Evolutionary conservation across 768 basidiomycete species (phyloP).

Genomic region (Naganishia onofrii): DNA sequence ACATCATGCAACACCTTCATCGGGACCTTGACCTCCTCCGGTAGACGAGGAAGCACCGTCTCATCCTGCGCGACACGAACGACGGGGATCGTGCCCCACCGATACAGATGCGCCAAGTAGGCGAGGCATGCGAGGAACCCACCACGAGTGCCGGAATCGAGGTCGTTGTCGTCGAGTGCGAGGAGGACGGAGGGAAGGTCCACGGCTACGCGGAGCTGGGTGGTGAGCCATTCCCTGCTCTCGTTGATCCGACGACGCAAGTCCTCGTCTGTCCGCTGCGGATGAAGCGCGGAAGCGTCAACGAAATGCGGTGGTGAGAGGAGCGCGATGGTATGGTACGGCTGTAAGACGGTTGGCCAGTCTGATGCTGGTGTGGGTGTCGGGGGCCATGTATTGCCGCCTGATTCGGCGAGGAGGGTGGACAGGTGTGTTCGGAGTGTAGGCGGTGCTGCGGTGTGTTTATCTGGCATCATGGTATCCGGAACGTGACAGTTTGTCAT

Average conservation of each 20-base stretch:
- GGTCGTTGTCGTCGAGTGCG: background rate
- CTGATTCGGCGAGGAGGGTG: slow-evolving; percentile 11
- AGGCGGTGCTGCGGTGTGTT: too few relatives aligned
- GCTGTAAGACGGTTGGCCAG: slow-evolving; percentile 4
- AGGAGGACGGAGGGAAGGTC: slow-evolving; percentile 9
- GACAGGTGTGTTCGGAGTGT: slow-evolving; percentile 9
- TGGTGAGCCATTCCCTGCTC: slow-evolving; percentile 26
- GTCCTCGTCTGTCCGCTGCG: slow-evolving; percentile 9
- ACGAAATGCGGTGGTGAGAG: slow-evolving; percentile 25
- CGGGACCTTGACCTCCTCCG: slow-evolving; percentile 21
- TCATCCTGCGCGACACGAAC: slow-evolving; percentile 32
- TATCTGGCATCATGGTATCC: too few relatives aligned
- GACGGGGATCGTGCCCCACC: slow-evolving; percentile 30
- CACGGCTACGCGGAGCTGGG: slow-evolving; percentile 11
- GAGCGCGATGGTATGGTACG: slow-evolving; percentile 29
- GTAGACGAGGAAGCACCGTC: slow-evolving; percentile 15
- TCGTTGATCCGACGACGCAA: slow-evolving; percentile 22
- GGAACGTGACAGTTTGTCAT: too few relatives aligned
- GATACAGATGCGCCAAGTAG: slow-evolving; percentile 31
- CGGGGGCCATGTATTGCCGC: slow-evolving; percentile 29
- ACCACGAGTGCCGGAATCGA: slow-evolving; percentile 5
- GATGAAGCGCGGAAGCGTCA: slow-evolving; percentile 27
- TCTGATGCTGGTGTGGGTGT: background rate
- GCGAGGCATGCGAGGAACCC: slow-evolving; percentile 30
- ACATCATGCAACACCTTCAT: slow-evolving; percentile 20